A percentile compares a stretch with the other conserved stretches of the same genome.
phyloP scores from a whole-genome alignment of 1,284 basidiomycete species.

The Irpex rosettiformis region DNA sequence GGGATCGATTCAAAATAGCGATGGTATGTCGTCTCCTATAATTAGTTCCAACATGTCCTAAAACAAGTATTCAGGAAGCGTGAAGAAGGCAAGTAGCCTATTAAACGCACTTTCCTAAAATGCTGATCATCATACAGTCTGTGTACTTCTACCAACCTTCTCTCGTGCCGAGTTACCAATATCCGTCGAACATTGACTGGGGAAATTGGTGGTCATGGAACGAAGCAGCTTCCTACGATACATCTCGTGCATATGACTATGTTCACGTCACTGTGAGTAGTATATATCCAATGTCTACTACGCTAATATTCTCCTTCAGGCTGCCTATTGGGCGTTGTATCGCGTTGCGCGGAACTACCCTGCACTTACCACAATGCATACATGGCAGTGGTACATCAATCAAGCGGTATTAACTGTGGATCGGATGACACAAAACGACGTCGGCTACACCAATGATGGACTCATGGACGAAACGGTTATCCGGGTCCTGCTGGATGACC shows the following conservation, averaged over 20 bases:
- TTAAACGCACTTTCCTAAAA: neutral
- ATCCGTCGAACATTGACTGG: slow-evolving; percentile 49
- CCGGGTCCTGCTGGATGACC: slow-evolving; percentile 44
- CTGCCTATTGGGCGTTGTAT: slow-evolving; percentile 57
- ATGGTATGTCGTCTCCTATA: slow-evolving; percentile 32
- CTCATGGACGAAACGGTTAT: slow-evolving; percentile 60
- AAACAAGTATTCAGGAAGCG: slow-evolving; percentile 32
- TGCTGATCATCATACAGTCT: slow-evolving; percentile 30
- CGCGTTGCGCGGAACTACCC: slow-evolving; percentile 59
- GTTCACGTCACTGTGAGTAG: slow-evolving; percentile 42
- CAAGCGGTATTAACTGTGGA: slow-evolving; percentile 49
- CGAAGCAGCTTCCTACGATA: slow-evolving; percentile 43
- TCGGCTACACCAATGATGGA: slow-evolving; percentile 46
- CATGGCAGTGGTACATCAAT: slow-evolving; percentile 57
- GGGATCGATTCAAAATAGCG: slow-evolving; percentile 49
- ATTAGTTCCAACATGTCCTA: neutral
- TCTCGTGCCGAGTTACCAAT: slow-evolving; percentile 38
- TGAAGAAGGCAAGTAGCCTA: slow-evolving; percentile 43
- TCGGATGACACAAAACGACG: slow-evolving; percentile 44
- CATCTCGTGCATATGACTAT: slow-evolving; percentile 57
- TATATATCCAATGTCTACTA: too few species aligned
- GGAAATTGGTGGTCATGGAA: slow-evolving; percentile 61
- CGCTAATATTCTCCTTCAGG: slow-evolving; percentile 19
- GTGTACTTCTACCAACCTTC: slow-evolving; percentile 48
- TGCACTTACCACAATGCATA: slow-evolving; percentile 39